Percentiles rank a stretch among this genome's conserved stretches.
phyloP scores from a whole-genome alignment of 164 flowering plant genomes.

The Nymphaea colorata region DNA sequence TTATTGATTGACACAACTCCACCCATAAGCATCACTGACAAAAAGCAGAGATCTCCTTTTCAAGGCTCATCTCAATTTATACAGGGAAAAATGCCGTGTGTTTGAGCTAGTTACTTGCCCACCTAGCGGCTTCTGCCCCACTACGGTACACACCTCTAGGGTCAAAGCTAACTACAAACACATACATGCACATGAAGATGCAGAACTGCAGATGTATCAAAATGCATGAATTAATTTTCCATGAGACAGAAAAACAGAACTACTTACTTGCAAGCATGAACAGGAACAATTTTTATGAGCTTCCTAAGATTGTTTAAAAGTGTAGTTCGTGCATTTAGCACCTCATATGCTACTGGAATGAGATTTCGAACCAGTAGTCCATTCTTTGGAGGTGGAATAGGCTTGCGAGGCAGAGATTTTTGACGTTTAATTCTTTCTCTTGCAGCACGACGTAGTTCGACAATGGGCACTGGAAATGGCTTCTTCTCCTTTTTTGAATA shows the following conservation, averaged over 20 bases:
- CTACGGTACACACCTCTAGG: too few relatives aligned
- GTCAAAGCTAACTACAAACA: too few relatives aligned
- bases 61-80: too few relatives aligned
- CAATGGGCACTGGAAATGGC: constrained; percentile 78
- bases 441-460: constrained; percentile 85
- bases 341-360: constrained; percentile 74
- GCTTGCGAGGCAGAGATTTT: constrained; percentile 43
- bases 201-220: too few relatives aligned
- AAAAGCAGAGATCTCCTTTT: too few relatives aligned
- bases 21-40: too few relatives aligned
- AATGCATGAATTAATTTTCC: neutral
- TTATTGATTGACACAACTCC: too few relatives aligned
- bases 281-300: constrained; percentile 78
- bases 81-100: too few relatives aligned
- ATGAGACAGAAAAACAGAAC: neutral
- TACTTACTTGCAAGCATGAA: constrained; percentile 84
- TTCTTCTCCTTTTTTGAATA: constrained; percentile 76
- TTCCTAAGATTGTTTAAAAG: constrained; percentile 83
- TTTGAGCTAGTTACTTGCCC: too few relatives aligned
- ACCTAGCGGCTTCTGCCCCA: too few relatives aligned
- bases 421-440: constrained; percentile 66
- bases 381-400: constrained; percentile 64
- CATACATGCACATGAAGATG: too few relatives aligned
- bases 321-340: constrained; percentile 58
- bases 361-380: constrained; percentile 65